These are phyloP conservation scores for Pyricularia sp. DNA, from an alignment of 2,329 filamentous ascomycete genomes.

Conservation along the genomic window DNA sequence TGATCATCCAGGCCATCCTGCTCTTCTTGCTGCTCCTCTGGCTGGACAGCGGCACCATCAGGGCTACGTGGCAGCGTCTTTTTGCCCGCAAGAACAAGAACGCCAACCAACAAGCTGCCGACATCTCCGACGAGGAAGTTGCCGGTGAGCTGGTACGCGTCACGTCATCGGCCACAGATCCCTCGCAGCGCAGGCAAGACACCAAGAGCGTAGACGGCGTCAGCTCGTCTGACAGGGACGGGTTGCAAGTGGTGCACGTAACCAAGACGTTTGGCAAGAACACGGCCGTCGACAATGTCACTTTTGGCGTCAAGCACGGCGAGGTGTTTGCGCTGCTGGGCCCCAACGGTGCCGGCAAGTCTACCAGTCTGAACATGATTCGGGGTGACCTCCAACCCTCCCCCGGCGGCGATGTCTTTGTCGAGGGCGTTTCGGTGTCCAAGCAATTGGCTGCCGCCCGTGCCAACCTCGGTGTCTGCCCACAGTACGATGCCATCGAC, in stretches of 20 bases:
- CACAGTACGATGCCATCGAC: slow-evolving; percentile 82
- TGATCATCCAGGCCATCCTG: slow-evolving; percentile 62
- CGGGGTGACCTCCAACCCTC: slow-evolving; percentile 72
- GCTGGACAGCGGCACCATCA: slow-evolving; percentile 66
- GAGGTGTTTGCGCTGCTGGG: slow-evolving; percentile 86
- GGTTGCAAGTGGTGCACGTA: slow-evolving; percentile 69
- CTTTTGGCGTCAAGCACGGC: slow-evolving; percentile 69
- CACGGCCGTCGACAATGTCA: slow-evolving; percentile 79
- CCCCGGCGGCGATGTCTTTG: slow-evolving; percentile 68
- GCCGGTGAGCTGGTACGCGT: slow-evolving; percentile 55
- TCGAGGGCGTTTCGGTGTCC: slow-evolving; percentile 70
- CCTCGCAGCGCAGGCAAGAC: neutral
- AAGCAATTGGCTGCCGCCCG: slow-evolving; percentile 63
- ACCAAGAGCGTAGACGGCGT: neutral
- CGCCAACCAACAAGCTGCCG: slow-evolving; percentile 10
- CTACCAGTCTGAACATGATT: slow-evolving; percentile 80
- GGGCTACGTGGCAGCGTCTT: slow-evolving; percentile 39
- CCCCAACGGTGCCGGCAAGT: slow-evolving; percentile 87
- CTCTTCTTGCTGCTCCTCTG: slow-evolving; percentile 68
- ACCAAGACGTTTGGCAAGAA: slow-evolving; percentile 71
- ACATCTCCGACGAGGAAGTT: slow-evolving; percentile 47
- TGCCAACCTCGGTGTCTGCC: slow-evolving; percentile 78
- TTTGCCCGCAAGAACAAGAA: slow-evolving; percentile 21
- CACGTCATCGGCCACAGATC: slow-evolving; percentile 29
- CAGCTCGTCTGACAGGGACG: slow-evolving; percentile 32